Percentiles rank a stretch among this genome's conserved stretches.
Conservation (phyloP, 495 filamentous ascomycete species). For the Evernia prunastri region DNA sequence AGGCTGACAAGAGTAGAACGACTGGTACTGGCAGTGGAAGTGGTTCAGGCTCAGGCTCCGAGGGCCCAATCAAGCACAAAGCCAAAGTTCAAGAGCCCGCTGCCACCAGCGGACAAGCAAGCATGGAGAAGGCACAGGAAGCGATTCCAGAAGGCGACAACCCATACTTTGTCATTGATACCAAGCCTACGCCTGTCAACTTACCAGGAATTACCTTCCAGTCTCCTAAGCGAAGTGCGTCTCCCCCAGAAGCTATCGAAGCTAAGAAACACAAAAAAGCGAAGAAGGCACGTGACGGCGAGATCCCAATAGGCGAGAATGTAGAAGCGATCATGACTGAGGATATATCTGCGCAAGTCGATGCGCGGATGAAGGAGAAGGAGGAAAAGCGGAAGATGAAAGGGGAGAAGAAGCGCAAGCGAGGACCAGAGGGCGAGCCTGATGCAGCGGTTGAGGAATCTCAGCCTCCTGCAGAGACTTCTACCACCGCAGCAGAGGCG, state of each 20-base stretch:
- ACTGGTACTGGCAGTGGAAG: constrained; percentile 19
- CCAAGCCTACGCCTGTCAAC: constrained; percentile 27
- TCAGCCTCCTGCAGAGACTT: constrained; percentile 1
- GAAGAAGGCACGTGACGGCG: constrained; percentile 22
- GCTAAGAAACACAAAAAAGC: constrained; percentile 26
- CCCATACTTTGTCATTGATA: constrained; percentile 27
- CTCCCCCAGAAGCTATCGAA: constrained; percentile 16
- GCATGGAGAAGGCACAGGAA: constrained; percentile 3
- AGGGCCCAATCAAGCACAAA: background rate
- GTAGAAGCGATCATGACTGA: constrained; percentile 27
- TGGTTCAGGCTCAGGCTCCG: background rate
- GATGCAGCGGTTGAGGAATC: background rate
- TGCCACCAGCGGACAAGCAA: constrained; percentile 10
- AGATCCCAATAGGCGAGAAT: constrained; percentile 1
- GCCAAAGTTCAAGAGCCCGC: background rate
- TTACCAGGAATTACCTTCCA: constrained; percentile 16
- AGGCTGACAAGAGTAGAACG: constrained; percentile 10
- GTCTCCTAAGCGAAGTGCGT: constrained; percentile 18
- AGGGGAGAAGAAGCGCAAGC: constrained; percentile 34
- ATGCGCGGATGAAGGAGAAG: constrained; percentile 33
- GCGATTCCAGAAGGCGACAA: constrained; percentile 11
- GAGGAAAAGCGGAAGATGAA: constrained; percentile 29
- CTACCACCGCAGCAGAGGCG: background rate
- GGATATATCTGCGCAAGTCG: constrained; percentile 35
- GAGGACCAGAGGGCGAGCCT: constrained; percentile 21